phyloP scores from a whole-genome alignment of 2,329 filamentous ascomycete species.

The Fusarium liriodendri region DNA sequence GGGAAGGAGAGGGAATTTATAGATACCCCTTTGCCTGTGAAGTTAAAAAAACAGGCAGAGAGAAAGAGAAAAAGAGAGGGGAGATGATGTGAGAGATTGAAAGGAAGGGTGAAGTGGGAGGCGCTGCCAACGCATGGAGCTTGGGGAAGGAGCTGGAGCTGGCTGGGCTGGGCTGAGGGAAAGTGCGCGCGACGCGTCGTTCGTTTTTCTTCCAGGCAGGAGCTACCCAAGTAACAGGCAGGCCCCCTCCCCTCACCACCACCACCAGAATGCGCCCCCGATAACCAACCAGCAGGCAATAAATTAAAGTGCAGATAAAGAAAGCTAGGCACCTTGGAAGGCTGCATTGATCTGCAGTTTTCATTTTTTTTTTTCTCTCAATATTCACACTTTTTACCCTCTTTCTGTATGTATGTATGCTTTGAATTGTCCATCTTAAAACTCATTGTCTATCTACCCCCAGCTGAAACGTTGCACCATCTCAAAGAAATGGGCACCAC shows the following conservation, averaged over 20 bases:
- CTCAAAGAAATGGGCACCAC: conserved; percentile 74
- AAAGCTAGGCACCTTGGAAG: neutral
- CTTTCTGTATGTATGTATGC: neutral
- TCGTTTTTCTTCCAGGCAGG: conserved; percentile 18
- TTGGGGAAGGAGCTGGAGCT: conserved; percentile 13
- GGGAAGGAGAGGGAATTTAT: neutral
- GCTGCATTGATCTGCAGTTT: neutral
- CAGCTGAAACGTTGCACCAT: neutral
- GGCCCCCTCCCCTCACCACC: conserved; percentile 2
- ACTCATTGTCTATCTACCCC: neutral
- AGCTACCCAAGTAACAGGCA: conserved; percentile 5
- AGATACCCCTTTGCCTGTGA: conserved; percentile 6
- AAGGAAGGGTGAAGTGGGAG: conserved; percentile 29
- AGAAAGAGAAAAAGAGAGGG: neutral
- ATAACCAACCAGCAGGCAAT: neutral
- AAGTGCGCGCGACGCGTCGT: conserved; percentile 38
- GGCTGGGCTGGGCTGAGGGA: conserved; percentile 20
- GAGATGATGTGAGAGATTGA: conserved; percentile 28
- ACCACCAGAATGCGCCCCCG: neutral
- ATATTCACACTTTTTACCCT: neutral
- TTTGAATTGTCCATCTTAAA: neutral
- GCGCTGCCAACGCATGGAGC: conserved; percentile 2
- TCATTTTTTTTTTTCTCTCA: neutral
- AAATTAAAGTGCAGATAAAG: neutral
- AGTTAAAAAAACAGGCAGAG: conserved; percentile 24